Conservation (phyloP, 2,329 filamentous ascomycete species). For the Truncatella angustata region DNA sequence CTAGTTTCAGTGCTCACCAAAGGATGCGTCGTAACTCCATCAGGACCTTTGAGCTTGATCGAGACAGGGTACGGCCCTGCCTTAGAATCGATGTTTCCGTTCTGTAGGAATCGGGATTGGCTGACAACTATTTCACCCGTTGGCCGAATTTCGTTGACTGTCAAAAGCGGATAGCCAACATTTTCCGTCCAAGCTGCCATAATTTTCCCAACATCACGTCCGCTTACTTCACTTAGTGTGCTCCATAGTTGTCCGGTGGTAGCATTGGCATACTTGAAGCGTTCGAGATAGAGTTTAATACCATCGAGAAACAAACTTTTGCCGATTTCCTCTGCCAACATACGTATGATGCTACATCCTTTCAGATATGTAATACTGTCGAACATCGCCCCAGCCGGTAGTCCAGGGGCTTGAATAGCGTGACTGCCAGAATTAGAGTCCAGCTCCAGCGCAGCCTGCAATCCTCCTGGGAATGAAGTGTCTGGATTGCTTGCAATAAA, state of each 20-base stretch:
- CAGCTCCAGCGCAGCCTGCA: constrained; percentile 44
- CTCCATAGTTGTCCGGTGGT: constrained; percentile 66
- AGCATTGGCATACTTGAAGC: constrained; percentile 65
- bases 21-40: not conserved
- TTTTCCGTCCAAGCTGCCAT: constrained; percentile 75
- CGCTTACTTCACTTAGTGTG: constrained; percentile 64
- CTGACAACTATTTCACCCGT: not conserved
- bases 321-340: constrained; percentile 41
- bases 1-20: not conserved
- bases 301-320: constrained; percentile 70
- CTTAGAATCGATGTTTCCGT: not conserved
- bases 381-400: constrained; percentile 69
- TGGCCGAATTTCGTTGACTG: constrained; percentile 3
- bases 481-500: constrained; percentile 11
- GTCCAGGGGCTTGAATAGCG: constrained; percentile 68
- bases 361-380: constrained; percentile 74
- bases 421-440: constrained; percentile 68
- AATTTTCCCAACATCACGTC: constrained; percentile 64
- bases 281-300: constrained; percentile 65
- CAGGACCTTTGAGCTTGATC: not conserved
- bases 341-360: constrained; percentile 67
- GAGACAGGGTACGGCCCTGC: not conserved
- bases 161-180: constrained; percentile 65
- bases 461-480: not conserved
- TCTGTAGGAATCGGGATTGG: constrained; percentile 1